These are phyloP conservation scores for Leishmania mexicana DNA, from an alignment of 208 protist genomes.

Conservation along the genomic window DNA sequence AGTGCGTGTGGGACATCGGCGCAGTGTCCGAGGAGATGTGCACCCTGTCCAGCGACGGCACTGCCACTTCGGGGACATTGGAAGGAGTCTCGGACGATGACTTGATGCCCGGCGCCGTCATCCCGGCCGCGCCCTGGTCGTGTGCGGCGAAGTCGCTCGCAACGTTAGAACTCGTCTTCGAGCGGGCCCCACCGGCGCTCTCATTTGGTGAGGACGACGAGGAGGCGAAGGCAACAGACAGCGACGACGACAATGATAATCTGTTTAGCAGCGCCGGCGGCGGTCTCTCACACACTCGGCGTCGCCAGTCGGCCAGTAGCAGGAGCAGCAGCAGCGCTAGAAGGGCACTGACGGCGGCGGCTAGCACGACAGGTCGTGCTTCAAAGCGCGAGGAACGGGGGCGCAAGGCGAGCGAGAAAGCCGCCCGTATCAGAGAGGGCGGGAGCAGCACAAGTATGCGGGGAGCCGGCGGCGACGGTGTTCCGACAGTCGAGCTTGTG, in stretches of 20 bases:
- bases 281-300: not conserved
- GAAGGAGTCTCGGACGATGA: constrained; percentile 9
- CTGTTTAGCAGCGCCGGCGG: constrained; percentile 15
- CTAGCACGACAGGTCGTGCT: constrained; percentile 9
- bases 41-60: constrained; percentile 1
- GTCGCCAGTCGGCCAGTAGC: constrained; percentile 10
- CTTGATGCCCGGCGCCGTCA: constrained; percentile 20
- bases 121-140: not conserved
- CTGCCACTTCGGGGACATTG: not conserved
- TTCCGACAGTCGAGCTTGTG: constrained; percentile 57
- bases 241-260: constrained; percentile 28
- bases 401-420: constrained; percentile 25
- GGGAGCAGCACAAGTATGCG: constrained; percentile 1
- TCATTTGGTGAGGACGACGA: constrained; percentile 27
- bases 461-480: constrained; percentile 10
- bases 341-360: not conserved
- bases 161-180: constrained; percentile 35
- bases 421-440: constrained; percentile 15
- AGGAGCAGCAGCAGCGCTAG: not conserved
- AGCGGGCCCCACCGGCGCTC: constrained; percentile 20
- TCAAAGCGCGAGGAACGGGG: constrained; percentile 41
- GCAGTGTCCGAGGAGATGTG: constrained; percentile 40
- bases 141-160: constrained; percentile 8
- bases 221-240: constrained; percentile 12
- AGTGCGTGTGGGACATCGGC: constrained; percentile 61